Evolutionary conservation across 805 yeast species (phyloP).

Genomic region (Saccharomycopsis schoenii): DNA sequence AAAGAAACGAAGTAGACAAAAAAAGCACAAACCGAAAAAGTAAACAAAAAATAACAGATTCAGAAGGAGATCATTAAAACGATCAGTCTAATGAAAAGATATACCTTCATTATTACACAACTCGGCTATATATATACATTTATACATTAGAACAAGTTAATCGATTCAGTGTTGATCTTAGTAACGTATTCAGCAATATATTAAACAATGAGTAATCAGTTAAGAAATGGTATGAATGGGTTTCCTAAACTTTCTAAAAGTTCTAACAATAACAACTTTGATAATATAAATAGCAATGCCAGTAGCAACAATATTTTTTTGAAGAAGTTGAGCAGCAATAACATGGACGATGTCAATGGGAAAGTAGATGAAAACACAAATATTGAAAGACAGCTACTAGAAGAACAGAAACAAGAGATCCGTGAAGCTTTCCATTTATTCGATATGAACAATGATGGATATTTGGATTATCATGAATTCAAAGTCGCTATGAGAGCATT

Average conservation of each 20-base stretch:
- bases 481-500: constrained; percentile 91
- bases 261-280: background rate
- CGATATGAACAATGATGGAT: constrained; percentile 88
- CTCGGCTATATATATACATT: too few species aligned
- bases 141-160: too few species aligned
- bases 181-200: background rate
- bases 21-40: background rate
- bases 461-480: constrained; percentile 83
- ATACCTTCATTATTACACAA: too few species aligned
- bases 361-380: constrained; percentile 20
- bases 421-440: constrained; percentile 86
- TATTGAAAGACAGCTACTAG: constrained; percentile 51
- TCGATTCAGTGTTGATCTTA: too few species aligned
- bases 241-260: background rate
- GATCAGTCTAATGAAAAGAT: too few species aligned
- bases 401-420: constrained; percentile 85
- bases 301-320: background rate
- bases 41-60: background rate
- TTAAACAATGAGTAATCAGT: background rate
- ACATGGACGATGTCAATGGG: background rate
- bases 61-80: too few species aligned
- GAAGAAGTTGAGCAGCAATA: background rate
- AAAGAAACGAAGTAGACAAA: too few species aligned
- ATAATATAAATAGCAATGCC: background rate
- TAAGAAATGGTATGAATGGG: background rate